These are phyloP conservation scores for Russula sp. DNA, from an alignment of 768 basidiomycete genomes.

Conservation along the genomic window DNA sequence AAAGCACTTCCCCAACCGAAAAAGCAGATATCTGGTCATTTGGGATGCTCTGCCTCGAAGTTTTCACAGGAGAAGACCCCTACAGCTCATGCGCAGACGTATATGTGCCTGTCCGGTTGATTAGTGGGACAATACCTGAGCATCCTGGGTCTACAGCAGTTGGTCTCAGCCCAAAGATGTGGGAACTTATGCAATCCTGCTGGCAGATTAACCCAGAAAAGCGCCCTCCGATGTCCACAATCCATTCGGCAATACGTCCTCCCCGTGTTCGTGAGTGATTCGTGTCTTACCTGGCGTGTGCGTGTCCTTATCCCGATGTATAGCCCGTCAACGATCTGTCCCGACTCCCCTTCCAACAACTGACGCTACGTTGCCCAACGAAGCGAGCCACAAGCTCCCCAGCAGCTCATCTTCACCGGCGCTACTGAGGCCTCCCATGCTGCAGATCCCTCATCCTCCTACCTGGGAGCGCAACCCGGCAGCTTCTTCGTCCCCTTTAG, in stretches of 20 bases:
- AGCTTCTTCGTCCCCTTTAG: no score
- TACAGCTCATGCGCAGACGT: background rate
- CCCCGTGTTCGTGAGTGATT: background rate
- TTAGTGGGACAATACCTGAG: background rate
- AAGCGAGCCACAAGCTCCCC: background rate
- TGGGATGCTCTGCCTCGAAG: constrained; percentile 12
- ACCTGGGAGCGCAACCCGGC: background rate
- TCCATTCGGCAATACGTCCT: background rate
- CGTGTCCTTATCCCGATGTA: background rate
- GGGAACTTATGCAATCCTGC: constrained; percentile 14
- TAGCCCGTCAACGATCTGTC: background rate
- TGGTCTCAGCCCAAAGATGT: constrained; percentile 11
- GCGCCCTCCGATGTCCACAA: constrained; percentile 5
- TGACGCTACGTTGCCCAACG: background rate
- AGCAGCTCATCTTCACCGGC: background rate
- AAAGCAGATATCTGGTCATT: constrained; percentile 15
- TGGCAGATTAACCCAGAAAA: background rate
- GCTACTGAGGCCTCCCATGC: background rate
- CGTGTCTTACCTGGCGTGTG: no score
- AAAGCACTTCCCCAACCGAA: background rate
- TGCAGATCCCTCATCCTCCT: background rate
- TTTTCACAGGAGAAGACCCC: constrained; percentile 12
- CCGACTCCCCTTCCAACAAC: background rate
- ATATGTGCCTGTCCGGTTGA: constrained; percentile 2
- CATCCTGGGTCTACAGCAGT: background rate